Base-by-base conservation (phyloP, 495 filamentous ascomycete genomes). In the Penicillium canescens region DNA sequence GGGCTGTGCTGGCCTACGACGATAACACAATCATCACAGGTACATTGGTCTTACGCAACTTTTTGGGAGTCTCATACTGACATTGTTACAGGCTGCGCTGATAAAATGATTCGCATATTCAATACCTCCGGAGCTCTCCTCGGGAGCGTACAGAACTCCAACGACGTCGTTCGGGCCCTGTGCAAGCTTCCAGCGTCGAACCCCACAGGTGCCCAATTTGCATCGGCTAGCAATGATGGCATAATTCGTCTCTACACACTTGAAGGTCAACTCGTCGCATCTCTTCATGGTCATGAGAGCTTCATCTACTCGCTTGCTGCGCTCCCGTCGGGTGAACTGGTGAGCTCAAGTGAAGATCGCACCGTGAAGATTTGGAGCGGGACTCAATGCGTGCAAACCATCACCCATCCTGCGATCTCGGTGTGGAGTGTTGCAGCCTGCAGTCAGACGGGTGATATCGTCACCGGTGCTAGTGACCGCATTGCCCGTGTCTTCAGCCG, bases 351-450 rank as follows among this genome's bases (percentile, higher is more conserved):
- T 9, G 95, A 99, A 68, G 95, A 99, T 71, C 85, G 95, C 42
- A 96, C 95, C 8, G 82, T 93, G 14, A 78, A 90, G 44, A 78
- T 99, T 62, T 99, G 95, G 95, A 84, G 82, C 55, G 86, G 85
- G 35, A 82, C 70, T 14, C 77, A 92, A 43, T 97, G 92, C 63
- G 73, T 96, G 47, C 95, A 99, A 71, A 96, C 91, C 10, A 98
- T 99, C 53, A 96, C 92, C 4, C 95, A 96, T 66, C 95, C 95
- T 34, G 95, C 95, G 11, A 96, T 97, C 35, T 96, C 92, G 0
- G 92, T 99, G 1, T 99, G 95, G 95, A 75, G 82, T 37, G 90
- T 99, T 38, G 89, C 92, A 4, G 89, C 81, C 20, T 94, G 89
- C 61, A 42, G 75, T 6, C 86, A 87, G 44, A 96, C 81, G 50